These are phyloP conservation scores for Ustilago loliicola DNA, from an alignment of 1,284 basidiomycete genomes.

Conservation along the genomic window DNA sequence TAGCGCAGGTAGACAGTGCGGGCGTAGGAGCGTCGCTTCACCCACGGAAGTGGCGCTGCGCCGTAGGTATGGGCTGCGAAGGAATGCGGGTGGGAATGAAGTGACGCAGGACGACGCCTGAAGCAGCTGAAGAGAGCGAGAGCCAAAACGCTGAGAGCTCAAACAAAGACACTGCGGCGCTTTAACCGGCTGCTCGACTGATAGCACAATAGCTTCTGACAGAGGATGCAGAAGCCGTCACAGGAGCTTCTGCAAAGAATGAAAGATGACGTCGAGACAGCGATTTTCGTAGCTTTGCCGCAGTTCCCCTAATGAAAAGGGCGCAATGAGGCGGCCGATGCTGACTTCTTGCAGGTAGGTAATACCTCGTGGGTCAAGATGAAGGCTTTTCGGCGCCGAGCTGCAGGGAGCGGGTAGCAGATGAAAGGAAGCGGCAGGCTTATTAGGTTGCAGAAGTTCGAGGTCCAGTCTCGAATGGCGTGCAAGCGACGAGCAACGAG, in stretches of 20 bases:
- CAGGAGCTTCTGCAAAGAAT: background rate
- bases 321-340: constrained; percentile 23
- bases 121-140: background rate
- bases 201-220: background rate
- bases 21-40: background rate
- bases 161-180: background rate
- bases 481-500: background rate
- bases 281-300: background rate
- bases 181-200: background rate
- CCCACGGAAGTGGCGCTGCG: constrained; percentile 8
- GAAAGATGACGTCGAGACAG: constrained; percentile 25
- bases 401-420: constrained; percentile 17
- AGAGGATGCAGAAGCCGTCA: background rate
- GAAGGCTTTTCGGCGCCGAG: constrained; percentile 22
- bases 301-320: constrained; percentile 5
- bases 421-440: constrained; percentile 2
- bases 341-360: background rate
- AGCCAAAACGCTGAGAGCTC: background rate
- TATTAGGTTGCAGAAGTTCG: background rate
- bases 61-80: constrained; percentile 5
- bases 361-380: constrained; percentile 6
- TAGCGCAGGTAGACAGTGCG: background rate
- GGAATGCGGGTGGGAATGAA: constrained; percentile 15
- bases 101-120: constrained; percentile 25
- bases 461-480: background rate